phyloP scores from a whole-genome alignment of 768 basidiomycete species.

The Tephrocybe sp. region DNA sequence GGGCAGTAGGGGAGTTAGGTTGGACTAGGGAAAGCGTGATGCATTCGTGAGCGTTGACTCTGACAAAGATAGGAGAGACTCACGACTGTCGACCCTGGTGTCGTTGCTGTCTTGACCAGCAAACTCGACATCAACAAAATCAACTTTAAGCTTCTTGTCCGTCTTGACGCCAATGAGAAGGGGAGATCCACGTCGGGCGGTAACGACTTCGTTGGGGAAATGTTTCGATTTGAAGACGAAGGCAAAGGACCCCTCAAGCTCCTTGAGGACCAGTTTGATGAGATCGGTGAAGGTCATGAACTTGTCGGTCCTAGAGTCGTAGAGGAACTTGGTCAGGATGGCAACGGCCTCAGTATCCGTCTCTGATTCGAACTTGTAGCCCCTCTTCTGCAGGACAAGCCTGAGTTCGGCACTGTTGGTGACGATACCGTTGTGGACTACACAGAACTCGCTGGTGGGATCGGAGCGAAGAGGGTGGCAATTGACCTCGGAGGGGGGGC shows the following conservation, averaged over 20 bases:
- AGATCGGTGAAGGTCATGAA: constrained; percentile 85
- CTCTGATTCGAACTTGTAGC: constrained; percentile 90
- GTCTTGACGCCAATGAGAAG: constrained; percentile 98
- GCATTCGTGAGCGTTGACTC: constrained; percentile 4
- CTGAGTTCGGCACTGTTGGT: constrained; percentile 89
- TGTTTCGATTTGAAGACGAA: constrained; percentile 98
- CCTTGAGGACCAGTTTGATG: constrained; percentile 93
- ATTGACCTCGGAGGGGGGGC: constrained; percentile 81
- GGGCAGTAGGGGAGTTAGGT: constrained; percentile 47
- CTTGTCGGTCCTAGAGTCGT: constrained; percentile 88
- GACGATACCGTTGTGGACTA: constrained; percentile 99
- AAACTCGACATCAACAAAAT: constrained; percentile 98
- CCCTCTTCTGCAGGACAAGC: constrained; percentile 91
- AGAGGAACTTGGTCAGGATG: constrained; percentile 94
- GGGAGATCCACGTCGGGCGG: constrained; percentile 95
- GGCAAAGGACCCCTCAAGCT: constrained; percentile 97
- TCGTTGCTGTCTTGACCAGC: constrained; percentile 63
- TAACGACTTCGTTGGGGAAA: constrained; percentile 94
- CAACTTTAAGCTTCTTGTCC: constrained; percentile 99
- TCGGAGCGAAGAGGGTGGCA: constrained; percentile 95
- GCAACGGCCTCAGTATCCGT: constrained; percentile 98
- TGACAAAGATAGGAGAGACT: constrained; percentile 23
- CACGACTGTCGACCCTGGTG: constrained; percentile 37
- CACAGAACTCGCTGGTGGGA: constrained; percentile 73
- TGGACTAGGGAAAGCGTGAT: constrained; percentile 29